These are phyloP conservation scores for Tetrahymena borealis DNA, from an alignment of 73 alveolate species.

Conservation along the genomic window DNA sequence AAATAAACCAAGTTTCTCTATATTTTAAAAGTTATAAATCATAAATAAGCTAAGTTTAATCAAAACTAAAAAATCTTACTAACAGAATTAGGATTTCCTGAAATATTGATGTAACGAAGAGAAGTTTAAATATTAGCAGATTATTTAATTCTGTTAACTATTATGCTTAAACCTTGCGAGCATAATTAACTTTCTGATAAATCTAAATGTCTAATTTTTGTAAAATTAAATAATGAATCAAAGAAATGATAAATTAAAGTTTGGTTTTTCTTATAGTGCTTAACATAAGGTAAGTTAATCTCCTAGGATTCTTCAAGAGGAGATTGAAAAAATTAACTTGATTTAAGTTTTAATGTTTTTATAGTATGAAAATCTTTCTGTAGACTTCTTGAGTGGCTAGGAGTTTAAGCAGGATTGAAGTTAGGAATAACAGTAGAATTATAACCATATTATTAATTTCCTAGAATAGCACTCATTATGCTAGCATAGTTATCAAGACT, in stretches of 20 bases:
- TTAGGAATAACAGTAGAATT: neutral
- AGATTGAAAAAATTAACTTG: neutral
- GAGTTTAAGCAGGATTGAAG: neutral
- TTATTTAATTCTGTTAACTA: neutral
- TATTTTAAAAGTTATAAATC: neutral
- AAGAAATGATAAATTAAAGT: neutral
- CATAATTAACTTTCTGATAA: neutral
- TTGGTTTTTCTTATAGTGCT: neutral
- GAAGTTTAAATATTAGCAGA: neutral
- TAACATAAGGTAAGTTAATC: neutral
- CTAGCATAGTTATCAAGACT: neutral
- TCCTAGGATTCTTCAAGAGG: neutral
- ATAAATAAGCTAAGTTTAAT: neutral
- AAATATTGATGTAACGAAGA: neutral
- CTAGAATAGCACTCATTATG: neutral
- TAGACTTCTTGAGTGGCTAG: neutral
- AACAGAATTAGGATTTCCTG: neutral
- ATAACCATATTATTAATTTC: neutral
- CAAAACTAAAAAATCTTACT: neutral
- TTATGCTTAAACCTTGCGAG: neutral
- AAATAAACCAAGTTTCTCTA: neutral
- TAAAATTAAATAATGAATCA: neutral
- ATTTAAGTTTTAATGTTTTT: neutral
- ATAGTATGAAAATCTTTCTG: neutral
- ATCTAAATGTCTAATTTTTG: neutral